Evolutionary conservation across 2,329 filamentous ascomycete genomes (phyloP).

Genomic region (Metarhizium anisopliae): DNA sequence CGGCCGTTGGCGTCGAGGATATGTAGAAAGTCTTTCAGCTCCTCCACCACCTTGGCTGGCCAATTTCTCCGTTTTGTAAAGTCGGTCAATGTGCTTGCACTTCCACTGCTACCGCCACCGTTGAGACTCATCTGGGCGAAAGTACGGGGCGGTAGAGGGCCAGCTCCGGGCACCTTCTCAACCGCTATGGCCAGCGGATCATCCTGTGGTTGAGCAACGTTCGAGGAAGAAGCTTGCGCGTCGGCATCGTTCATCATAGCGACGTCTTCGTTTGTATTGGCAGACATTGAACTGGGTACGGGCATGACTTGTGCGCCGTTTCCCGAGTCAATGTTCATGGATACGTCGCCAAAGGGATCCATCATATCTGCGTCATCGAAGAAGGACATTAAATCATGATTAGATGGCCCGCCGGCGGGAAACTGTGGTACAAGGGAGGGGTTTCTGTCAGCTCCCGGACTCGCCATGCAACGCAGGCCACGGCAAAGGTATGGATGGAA

Average conservation of each 20-base stretch:
- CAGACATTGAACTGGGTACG: conserved; percentile 14
- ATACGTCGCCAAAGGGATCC: conserved; percentile 26
- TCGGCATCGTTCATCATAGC: conserved; percentile 9
- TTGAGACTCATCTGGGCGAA: conserved; percentile 24
- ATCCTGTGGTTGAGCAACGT: conserved; percentile 14
- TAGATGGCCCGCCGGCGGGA: conserved; percentile 17
- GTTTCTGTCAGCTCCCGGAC: conserved; percentile 1
- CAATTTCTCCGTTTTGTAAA: conserved; percentile 61
- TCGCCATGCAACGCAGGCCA: neutral
- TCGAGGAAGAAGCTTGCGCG: conserved; percentile 20
- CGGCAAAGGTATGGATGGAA: neutral
- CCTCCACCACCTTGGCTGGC: conserved; percentile 82
- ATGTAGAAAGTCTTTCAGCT: conserved; percentile 80
- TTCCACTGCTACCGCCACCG: conserved; percentile 9
- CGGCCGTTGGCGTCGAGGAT: conserved; percentile 79
- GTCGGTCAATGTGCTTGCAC: conserved; percentile 41
- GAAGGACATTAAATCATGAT: conserved; percentile 32
- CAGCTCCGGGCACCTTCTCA: conserved; percentile 31
- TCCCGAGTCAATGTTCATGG: conserved; percentile 33
- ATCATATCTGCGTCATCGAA: conserved; percentile 32
- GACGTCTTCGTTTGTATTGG: conserved; percentile 10
- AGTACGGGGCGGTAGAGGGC: conserved; percentile 30
- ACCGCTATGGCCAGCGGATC: conserved; percentile 24
- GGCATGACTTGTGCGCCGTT: conserved; percentile 13
- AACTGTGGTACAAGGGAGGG: conserved; percentile 2